Conservation (phyloP, 2,329 filamentous ascomycete genomes). For the Ceratocystis variospora region DNA sequence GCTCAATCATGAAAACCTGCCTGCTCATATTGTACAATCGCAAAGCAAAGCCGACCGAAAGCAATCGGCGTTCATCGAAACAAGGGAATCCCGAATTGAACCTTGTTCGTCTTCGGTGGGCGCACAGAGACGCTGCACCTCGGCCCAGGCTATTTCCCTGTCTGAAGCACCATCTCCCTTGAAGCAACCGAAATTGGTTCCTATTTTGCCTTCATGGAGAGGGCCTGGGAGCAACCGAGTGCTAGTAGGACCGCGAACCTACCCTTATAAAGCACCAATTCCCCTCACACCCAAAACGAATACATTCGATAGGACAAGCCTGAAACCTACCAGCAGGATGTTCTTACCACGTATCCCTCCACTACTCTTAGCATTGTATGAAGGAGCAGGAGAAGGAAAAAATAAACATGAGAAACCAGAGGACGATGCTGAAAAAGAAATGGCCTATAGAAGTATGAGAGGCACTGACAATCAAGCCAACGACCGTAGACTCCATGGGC, state of each 20-base stretch:
- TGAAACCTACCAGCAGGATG: no score
- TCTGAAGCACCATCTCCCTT: background rate
- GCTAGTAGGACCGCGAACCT: background rate
- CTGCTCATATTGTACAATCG: background rate
- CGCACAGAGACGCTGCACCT: background rate
- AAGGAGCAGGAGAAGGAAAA: background rate
- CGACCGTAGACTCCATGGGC: background rate
- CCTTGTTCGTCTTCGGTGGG: background rate
- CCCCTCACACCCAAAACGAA: background rate
- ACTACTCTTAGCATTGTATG: background rate
- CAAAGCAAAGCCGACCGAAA: background rate
- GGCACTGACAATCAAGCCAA: background rate
- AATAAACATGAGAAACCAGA: background rate
- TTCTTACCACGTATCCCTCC: background rate
- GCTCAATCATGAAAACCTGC: background rate
- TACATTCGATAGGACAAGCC: background rate
- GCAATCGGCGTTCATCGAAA: background rate
- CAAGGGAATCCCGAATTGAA: background rate
- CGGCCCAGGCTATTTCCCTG: background rate
- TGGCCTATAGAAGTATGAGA: background rate
- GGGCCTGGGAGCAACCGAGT: constrained; percentile 10
- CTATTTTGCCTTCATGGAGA: background rate
- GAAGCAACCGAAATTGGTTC: background rate
- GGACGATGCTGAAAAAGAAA: background rate
- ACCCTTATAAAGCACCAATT: background rate